A percentile compares a stretch with the other conserved stretches of the same genome.
phyloP scores from a whole-genome alignment of 768 basidiomycete genomes.

The Coprinellus aureogranulatus region DNA sequence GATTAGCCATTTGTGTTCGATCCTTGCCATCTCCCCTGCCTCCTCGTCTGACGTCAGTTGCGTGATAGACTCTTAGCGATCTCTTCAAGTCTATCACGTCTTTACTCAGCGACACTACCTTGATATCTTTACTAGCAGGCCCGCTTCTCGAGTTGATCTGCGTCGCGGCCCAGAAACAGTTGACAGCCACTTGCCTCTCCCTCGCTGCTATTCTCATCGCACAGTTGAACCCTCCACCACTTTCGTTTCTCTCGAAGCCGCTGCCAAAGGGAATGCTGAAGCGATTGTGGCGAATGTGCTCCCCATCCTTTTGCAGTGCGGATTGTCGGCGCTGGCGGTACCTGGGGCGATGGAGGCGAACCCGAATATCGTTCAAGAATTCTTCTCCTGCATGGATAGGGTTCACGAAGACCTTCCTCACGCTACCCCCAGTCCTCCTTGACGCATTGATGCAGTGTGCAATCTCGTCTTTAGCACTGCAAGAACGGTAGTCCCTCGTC shows the following conservation, averaged over 20 bases:
- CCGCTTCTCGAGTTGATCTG: conserved; percentile 82
- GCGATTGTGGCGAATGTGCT: conserved; percentile 54
- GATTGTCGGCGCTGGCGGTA: conserved; percentile 49
- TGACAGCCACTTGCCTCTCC: conserved; percentile 83
- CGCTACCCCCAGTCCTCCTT: conserved; percentile 58
- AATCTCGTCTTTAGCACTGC: conserved; percentile 61
- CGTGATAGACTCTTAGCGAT: conserved; percentile 80
- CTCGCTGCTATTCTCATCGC: conserved; percentile 77
- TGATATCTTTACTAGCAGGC: conserved; percentile 77
- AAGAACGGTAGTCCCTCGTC: conserved; percentile 84
- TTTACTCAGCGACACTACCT: conserved; percentile 70
- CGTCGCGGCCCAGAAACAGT: conserved; percentile 62
- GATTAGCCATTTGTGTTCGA: conserved; percentile 66
- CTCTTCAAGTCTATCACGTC: conserved; percentile 84
- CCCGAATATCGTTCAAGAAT: background rate
- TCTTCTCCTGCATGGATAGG: background rate
- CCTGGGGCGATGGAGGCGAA: conserved; percentile 67
- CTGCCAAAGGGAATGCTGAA: conserved; percentile 56
- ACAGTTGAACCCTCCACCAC: conserved; percentile 75
- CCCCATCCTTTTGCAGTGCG: conserved; percentile 57
- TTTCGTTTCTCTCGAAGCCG: conserved; percentile 46
- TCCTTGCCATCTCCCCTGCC: background rate
- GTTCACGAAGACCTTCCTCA: conserved; percentile 58
- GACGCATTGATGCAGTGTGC: conserved; percentile 71
- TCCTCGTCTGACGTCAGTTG: no score